Conservation (phyloP, 1,139 yeast genomes). For the Saccharomyces uvarum region DNA sequence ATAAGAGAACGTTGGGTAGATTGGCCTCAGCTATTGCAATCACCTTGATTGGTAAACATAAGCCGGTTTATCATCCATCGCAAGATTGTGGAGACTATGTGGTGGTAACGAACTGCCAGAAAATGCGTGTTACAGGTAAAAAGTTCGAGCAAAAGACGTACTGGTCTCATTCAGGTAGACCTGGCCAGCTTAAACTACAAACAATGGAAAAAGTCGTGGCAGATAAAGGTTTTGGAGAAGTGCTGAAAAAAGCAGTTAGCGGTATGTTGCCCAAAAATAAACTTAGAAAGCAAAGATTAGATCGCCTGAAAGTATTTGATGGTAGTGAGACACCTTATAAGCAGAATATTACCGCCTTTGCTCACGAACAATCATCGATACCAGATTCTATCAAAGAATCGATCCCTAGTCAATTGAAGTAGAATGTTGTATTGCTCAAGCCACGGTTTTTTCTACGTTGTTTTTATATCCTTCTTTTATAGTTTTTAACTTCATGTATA, state of each 20-base stretch:
- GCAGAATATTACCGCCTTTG: constrained; percentile 75
- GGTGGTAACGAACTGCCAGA: constrained; percentile 87
- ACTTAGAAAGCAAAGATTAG: constrained; percentile 69
- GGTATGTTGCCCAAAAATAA: constrained; percentile 95
- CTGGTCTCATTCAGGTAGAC: constrained; percentile 84
- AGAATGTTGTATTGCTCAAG: constrained; percentile 2
- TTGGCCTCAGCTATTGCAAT: constrained; percentile 82
- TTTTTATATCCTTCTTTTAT: background rate
- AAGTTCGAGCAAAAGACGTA: constrained; percentile 78
- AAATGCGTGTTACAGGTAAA: constrained; percentile 72
- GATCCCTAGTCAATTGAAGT: constrained; percentile 13
- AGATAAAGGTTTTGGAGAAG: constrained; percentile 80
- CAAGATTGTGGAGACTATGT: constrained; percentile 94
- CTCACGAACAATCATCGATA: constrained; percentile 63
- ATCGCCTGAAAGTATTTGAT: constrained; percentile 77
- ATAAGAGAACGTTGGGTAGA: constrained; percentile 81
- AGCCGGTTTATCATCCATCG: constrained; percentile 71
- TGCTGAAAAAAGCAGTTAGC: constrained; percentile 76
- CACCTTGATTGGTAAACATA: constrained; percentile 90
- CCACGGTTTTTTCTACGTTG: background rate
- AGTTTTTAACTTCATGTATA: background rate
- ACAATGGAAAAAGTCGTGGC: constrained; percentile 73
- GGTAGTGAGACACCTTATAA: constrained; percentile 84
- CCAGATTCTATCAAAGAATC: constrained; percentile 17
- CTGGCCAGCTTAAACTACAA: constrained; percentile 78